These are phyloP conservation scores for Aspergillus udagawae DNA, from an alignment of 2,329 filamentous ascomycete species.

Conservation along the genomic window DNA sequence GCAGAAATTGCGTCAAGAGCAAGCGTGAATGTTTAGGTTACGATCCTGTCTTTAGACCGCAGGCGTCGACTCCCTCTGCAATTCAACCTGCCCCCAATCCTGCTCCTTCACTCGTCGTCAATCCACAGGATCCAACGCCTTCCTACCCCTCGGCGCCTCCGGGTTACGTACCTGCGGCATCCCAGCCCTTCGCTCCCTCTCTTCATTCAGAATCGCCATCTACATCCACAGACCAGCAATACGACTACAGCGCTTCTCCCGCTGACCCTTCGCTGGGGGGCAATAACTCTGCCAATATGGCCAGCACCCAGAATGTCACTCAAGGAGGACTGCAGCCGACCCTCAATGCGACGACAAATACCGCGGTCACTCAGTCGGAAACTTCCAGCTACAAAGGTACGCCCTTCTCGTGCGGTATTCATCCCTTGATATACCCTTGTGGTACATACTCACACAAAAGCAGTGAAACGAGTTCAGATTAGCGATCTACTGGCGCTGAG, in stretches of 20 bases:
- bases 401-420: conserved; percentile 14
- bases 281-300: conserved; percentile 28
- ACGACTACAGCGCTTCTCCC: conserved; percentile 55
- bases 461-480: conserved; percentile 66
- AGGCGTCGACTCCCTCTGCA: conserved; percentile 60
- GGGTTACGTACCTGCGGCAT: conserved; percentile 37
- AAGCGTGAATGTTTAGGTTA: conserved; percentile 65
- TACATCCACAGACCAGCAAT: conserved; percentile 46
- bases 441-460: conserved; percentile 13
- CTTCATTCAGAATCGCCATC: conserved; percentile 35
- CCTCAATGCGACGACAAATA: conserved; percentile 17
- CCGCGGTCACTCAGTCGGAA: conserved; percentile 30
- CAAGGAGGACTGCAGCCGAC: conserved; percentile 26
- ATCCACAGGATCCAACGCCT: conserved; percentile 32
- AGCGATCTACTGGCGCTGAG: conserved; percentile 67
- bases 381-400: conserved; percentile 49
- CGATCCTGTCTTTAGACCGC: conserved; percentile 69
- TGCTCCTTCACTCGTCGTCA: conserved; percentile 39
- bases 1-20: conserved; percentile 66
- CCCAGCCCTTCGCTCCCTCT: conserved; percentile 37
- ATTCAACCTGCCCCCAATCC: conserved; percentile 58
- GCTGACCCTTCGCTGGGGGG: conserved; percentile 65
- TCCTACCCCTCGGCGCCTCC: conserved; percentile 37
- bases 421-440: not conserved
- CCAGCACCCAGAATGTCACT: conserved; percentile 31